A percentile compares a stretch with the other conserved stretches of the same genome.
phyloP scores from a whole-genome alignment of 2,329 filamentous ascomycete genomes.

The Penicillium sp. region DNA sequence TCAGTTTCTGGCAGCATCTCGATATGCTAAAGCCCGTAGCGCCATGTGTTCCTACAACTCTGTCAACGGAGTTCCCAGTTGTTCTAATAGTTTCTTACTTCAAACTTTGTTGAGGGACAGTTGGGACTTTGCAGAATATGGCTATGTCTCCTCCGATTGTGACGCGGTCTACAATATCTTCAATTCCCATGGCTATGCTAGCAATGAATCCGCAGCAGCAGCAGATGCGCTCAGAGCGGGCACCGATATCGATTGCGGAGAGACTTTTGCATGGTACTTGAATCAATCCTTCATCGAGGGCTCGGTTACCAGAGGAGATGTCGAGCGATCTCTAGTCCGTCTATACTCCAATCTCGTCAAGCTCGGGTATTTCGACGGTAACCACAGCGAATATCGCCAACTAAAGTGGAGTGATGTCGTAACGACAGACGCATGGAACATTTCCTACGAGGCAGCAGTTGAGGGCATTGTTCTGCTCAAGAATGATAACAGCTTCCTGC shows the following conservation, averaged over 20 bases:
- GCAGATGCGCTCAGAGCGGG: constrained; percentile 50
- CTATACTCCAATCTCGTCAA: constrained; percentile 49
- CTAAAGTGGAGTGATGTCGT: constrained; percentile 56
- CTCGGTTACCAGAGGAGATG: constrained; percentile 42
- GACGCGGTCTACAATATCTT: constrained; percentile 60
- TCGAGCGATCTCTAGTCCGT: constrained; percentile 46
- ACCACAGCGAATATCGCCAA: constrained; percentile 44
- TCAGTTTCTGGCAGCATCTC: constrained; percentile 61
- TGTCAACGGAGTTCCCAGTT: constrained; percentile 63
- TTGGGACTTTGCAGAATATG: constrained; percentile 58
- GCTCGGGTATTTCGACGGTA: constrained; percentile 52
- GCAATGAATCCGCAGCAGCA: constrained; percentile 43
- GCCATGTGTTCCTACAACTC: constrained; percentile 63
- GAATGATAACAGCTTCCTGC: constrained; percentile 48
- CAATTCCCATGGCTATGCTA: constrained; percentile 48
- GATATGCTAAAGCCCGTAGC: constrained; percentile 54
- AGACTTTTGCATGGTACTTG: constrained; percentile 45
- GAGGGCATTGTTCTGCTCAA: constrained; percentile 50
- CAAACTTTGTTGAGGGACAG: constrained; percentile 61
- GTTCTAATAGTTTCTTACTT: constrained; percentile 60
- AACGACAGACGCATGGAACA: constrained; percentile 49
- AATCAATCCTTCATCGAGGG: constrained; percentile 42
- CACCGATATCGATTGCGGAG: constrained; percentile 53
- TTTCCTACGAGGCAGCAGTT: constrained; percentile 53
- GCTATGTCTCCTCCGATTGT: constrained; percentile 64